A percentile compares a stretch with the other conserved stretches of the same genome.
phyloP scores from a whole-genome alignment of 148 eudicot species.

The Arbutus unedo region DNA sequence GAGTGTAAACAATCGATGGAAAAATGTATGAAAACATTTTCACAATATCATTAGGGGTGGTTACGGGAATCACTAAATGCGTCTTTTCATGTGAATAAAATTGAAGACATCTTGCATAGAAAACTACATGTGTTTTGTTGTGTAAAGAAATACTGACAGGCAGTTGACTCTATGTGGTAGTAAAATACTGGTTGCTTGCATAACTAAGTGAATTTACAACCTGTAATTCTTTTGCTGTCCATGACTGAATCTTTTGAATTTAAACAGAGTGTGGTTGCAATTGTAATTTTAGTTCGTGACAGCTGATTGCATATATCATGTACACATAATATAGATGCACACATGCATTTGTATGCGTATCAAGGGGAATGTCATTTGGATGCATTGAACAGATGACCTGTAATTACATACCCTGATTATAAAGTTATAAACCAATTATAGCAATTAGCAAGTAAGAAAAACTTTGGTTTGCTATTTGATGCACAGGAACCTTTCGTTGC shows the following conservation, averaged over 20 bases:
- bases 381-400: neutral
- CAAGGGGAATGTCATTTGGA: neutral
- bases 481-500: no score
- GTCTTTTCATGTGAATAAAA: neutral
- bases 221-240: neutral
- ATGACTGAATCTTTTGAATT: neutral
- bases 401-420: neutral
- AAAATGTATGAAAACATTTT: no score
- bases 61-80: neutral
- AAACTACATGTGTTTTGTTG: neutral
- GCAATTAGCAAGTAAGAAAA: no score
- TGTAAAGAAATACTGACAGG: neutral
- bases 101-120: neutral
- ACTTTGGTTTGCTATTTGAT: no score
- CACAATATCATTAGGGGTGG: neutral
- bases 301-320: neutral
- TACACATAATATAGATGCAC: neutral
- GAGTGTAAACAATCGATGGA: no score
- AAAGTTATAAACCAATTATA: no score
- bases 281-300: neutral
- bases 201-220: neutral
- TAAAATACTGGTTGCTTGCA: neutral
- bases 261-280: neutral
- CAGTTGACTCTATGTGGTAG: neutral
- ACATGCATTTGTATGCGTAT: neutral